Evolutionary conservation across 1,284 basidiomycete genomes (phyloP), one percentile per base, ranked within the genome.

Genomic region (Dichomitus squalens): DNA sequence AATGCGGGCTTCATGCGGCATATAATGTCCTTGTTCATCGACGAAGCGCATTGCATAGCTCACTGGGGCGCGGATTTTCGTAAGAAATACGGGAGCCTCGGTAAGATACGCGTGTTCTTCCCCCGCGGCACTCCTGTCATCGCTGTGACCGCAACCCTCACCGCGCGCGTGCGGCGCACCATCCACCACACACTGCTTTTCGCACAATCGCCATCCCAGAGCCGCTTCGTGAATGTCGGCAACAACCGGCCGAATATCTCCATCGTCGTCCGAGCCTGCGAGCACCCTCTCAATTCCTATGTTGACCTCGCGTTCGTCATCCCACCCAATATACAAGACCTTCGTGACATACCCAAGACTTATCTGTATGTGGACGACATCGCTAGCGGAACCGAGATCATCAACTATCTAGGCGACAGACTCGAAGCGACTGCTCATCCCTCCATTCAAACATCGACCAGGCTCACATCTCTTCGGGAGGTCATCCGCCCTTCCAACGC

Each of bases 171-270:
- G 0, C 68, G 68, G 2, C 39, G 58, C 3, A 72, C 76, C 41
- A 57, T 79, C 3, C 55, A 74, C 2, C 23, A 18, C 0, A 74
- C 73, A 49, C 72, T 78, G 0, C 70, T 72, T 34, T 71, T 73
- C 47, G 7, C 49, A 1, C 48, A 23, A 2, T 35, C 47, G 12
- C 6, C 16, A 5, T 0, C 11, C 0, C 41, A 35, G 7, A 52
- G 44, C n/a, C 36, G 53, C 9, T 65, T 59, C 29, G 4, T 58
- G 35, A 65, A 66, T 25, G 35, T 69, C 1, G 76, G 75, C 5
- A 79, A 79, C 58, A 73, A 79, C 50, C 65, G 74, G 0, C 58
- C 71, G 0, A 78, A 76, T 57, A 72, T 79, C 5, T 72, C 77
- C 3, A 52, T 75, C 0, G 71, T 76, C 1, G 70, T 76, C 1